Base-by-base conservation (phyloP, 805 yeast genomes). In the Vanderwaltozyma verrucispora region DNA sequence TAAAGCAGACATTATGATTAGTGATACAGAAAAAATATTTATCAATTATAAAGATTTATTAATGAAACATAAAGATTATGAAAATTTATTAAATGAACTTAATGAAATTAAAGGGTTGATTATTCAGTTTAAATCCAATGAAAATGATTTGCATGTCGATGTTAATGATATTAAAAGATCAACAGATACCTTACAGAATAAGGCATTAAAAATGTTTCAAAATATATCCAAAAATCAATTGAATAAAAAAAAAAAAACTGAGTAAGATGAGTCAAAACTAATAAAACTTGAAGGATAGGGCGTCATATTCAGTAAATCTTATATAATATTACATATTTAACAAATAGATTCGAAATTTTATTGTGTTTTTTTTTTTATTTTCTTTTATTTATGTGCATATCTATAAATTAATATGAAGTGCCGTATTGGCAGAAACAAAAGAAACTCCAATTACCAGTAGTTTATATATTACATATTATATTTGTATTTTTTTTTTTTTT, bases 11-110 rank as follows among this genome's bases (percentile, higher is more conserved):
- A 74, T 81, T 41, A 71, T 81, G 47, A 71, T 85, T 45, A 76
- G 80, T 47, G 98, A 92, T 61, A 83, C 95, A 24, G 95, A 86
- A 59, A 72, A 73, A 60, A 86, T 94, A 2, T 67, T 89, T 37
- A 65, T 64, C 41, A 87, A 80, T 60, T 79, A 75, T 51, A 69
- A 71, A 8, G 59, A 62, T 7, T 10, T 21, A 6, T 21, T 21
- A n/a, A n/a, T n/a, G 24, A 10, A 21, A 21, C 17, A 27, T 11
- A n/a, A n/a, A n/a, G n/a, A n/a, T n/a, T n/a, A n/a, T n/a, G 42
- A 60, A 8, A 68, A 75, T 4, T 44, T 55, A 6, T 60, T 59
- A 25, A 83, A 78, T 44, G 67, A 61, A 46, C 59, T 66, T 32
- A 73, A 64, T 47, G 56, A 57, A 4, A 38, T 56, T 13, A 60